A percentile compares a stretch with the other conserved stretches of the same genome.
These are phyloP conservation scores for Chrysopogon serrulatus DNA, from an alignment of 176 grass and related monocot species.

Conservation along the genomic window DNA sequence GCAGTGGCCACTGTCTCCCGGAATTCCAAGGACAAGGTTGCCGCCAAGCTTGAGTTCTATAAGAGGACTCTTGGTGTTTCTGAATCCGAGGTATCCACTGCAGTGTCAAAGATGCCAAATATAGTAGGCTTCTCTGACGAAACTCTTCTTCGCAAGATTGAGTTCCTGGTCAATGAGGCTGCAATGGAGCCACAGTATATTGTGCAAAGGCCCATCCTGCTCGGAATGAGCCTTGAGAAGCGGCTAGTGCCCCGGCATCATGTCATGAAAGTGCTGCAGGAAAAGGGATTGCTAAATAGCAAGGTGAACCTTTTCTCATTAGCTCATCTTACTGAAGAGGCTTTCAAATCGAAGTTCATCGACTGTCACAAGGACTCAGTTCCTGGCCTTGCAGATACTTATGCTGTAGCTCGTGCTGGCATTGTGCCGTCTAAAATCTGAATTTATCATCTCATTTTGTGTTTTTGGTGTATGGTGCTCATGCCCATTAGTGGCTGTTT, in stretches of 20 bases:
- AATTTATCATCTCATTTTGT: background rate
- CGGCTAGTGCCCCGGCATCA: too few relatives aligned
- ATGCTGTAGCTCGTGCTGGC: background rate
- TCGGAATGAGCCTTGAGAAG: background rate
- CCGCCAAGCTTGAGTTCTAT: background rate
- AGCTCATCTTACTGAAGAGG: background rate
- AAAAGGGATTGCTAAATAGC: too few relatives aligned
- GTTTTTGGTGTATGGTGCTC: background rate
- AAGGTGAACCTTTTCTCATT: background rate
- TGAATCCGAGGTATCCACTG: background rate
- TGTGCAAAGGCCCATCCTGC: background rate
- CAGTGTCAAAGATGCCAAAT: background rate
- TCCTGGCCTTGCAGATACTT: background rate
- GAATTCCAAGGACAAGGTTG: background rate
- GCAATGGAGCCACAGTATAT: background rate
- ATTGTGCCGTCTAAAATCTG: background rate
- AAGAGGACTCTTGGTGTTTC: background rate
- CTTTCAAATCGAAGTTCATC: background rate
- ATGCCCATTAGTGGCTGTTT: background rate
- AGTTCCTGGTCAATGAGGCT: background rate
- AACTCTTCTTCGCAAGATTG: background rate
- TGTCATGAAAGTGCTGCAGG: too few relatives aligned
- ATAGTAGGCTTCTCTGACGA: background rate
- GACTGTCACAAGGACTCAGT: background rate
- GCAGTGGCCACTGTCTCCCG: accelerated